These are phyloP conservation scores for Aspergillus sp. DNA, from an alignment of 2,329 filamentous ascomycete species.

Conservation along the genomic window DNA sequence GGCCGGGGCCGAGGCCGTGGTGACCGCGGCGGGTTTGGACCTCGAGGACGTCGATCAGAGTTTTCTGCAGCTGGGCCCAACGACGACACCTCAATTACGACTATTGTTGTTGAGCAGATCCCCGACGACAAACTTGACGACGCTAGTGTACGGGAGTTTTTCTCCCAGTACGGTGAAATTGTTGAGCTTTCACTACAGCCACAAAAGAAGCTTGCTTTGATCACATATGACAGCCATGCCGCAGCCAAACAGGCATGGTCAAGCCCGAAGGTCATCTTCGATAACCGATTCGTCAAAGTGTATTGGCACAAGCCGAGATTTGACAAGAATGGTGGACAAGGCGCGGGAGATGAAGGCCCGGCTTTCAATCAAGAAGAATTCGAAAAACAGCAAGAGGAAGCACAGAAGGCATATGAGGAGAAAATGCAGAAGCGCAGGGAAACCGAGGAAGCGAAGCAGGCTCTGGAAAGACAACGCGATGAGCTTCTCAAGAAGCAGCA, in stretches of 20 bases:
- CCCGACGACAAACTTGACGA: conserved; percentile 55
- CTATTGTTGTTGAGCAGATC: conserved; percentile 58
- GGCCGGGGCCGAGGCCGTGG: conserved; percentile 37
- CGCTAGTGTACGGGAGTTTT: conserved; percentile 51
- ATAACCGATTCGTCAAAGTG: conserved; percentile 61
- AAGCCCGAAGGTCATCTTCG: conserved; percentile 59
- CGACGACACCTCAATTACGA: conserved; percentile 49
- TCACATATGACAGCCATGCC: conserved; percentile 50
- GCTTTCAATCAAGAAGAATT: conserved; percentile 51
- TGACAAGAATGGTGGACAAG: conserved; percentile 24
- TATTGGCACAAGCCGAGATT: conserved; percentile 53
- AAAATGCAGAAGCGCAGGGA: conserved; percentile 49
- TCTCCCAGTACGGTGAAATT: conserved; percentile 54
- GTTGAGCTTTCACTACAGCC: conserved; percentile 51
- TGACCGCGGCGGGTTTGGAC: conserved; percentile 37
- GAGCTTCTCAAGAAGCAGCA: conserved; percentile 50
- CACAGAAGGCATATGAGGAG: conserved; percentile 54
- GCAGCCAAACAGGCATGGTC: conserved; percentile 53
- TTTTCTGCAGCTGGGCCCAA: conserved; percentile 52
- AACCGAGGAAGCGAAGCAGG: conserved; percentile 45
- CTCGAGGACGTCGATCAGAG: conserved; percentile 43
- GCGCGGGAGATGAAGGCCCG: conserved; percentile 32
- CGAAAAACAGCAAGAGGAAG: conserved; percentile 51
- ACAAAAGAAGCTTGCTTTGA: conserved; percentile 50
- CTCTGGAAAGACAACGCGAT: conserved; percentile 50